phyloP scores from a whole-genome alignment of 2,329 filamentous ascomycete genomes.

The Trichoderma asperellum region DNA sequence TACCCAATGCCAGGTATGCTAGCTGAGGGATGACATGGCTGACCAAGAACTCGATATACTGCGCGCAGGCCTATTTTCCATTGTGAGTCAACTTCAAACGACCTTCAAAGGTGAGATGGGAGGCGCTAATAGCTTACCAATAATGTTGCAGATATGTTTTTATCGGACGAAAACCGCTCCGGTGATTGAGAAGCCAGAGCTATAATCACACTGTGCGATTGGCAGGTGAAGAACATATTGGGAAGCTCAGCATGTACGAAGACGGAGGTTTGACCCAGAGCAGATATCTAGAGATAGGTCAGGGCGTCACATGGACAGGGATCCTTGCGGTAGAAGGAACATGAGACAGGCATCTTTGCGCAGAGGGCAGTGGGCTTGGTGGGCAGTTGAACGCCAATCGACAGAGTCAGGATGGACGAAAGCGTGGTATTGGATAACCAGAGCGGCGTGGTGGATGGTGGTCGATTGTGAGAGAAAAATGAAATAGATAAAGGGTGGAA shows the following conservation, averaged over 20 bases:
- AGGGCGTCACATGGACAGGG: neutral
- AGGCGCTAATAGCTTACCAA: slow-evolving; percentile 22
- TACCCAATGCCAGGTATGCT: neutral
- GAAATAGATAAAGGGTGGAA: neutral
- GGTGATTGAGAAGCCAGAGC: neutral
- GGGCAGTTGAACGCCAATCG: neutral
- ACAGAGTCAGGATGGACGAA: neutral
- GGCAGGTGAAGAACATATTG: neutral
- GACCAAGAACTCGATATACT: slow-evolving; percentile 3
- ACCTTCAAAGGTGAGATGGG: neutral
- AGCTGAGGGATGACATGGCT: neutral
- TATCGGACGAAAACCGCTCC: slow-evolving; percentile 58
- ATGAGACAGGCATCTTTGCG: neutral
- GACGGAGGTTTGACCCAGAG: neutral
- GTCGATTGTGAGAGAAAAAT: neutral
- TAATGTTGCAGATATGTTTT: slow-evolving; percentile 58
- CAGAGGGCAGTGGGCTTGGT: neutral
- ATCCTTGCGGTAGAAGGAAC: neutral
- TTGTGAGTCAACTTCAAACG: slow-evolving; percentile 50
- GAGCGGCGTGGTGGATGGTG: neutral
- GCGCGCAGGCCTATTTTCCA: slow-evolving; percentile 61
- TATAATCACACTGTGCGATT: neutral
- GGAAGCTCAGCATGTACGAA: neutral
- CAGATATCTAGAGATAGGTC: neutral
- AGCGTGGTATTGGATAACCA: neutral